Evolutionary conservation across 768 basidiomycete genomes (phyloP).

Genomic region (Candolleomyces efflorescens): DNA sequence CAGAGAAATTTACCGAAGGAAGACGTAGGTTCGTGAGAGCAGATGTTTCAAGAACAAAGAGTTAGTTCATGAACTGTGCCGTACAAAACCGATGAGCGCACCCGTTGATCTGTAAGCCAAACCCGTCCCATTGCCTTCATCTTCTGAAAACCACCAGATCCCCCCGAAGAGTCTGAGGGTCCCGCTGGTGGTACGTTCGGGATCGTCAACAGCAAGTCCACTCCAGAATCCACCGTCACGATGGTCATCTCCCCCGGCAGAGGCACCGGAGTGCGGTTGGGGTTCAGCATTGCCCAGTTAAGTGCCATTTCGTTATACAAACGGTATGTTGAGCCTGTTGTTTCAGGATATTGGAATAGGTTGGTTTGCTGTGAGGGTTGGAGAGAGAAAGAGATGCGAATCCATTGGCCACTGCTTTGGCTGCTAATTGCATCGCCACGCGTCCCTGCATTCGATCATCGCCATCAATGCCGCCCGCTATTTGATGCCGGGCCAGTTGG

Average conservation of each 20-base stretch:
- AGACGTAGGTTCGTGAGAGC: not conserved
- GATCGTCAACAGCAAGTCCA: constrained; percentile 53
- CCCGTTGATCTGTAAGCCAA: constrained; percentile 71
- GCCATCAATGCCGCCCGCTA: too few species aligned
- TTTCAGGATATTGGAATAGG: not conserved
- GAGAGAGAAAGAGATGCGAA: not conserved
- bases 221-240: constrained; percentile 50
- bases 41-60: not conserved
- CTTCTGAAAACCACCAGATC: constrained; percentile 51
- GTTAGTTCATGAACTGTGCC: not conserved
- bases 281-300: constrained; percentile 70
- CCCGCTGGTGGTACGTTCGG: constrained; percentile 48
- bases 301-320: constrained; percentile 52
- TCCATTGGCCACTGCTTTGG: not conserved
- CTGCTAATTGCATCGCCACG: constrained; percentile 4
- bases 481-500: too few species aligned
- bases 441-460: not conserved
- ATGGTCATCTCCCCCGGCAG: constrained; percentile 60
- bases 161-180: constrained; percentile 38
- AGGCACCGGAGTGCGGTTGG: constrained; percentile 56
- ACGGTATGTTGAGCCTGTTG: not conserved
- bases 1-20: not conserved
- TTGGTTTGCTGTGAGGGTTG: not conserved
- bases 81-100: constrained; percentile 27
- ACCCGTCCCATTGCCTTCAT: constrained; percentile 55